A percentile compares a stretch with the other conserved stretches of the same genome.
phyloP scores from a whole-genome alignment of 2,329 filamentous ascomycete genomes.

The Trichoderma aggressivum region DNA sequence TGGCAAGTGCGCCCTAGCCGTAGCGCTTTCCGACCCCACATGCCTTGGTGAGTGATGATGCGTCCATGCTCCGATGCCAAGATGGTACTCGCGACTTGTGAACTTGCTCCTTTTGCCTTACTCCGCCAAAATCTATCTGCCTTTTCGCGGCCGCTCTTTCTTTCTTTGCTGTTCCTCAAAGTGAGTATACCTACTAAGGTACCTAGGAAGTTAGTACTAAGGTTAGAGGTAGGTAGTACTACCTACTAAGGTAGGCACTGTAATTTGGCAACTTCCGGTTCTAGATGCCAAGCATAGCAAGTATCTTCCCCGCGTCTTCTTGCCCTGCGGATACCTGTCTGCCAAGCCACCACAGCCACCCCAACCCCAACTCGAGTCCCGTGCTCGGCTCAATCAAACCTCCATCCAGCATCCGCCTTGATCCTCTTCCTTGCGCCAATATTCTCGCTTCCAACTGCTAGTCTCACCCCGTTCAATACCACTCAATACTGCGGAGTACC shows the following conservation, averaged over 20 bases:
- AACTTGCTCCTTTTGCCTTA: background rate
- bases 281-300: background rate
- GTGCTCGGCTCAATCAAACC: background rate
- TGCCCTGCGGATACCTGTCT: background rate
- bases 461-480: background rate
- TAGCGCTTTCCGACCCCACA: background rate
- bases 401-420: background rate
- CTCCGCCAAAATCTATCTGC: background rate
- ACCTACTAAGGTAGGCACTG: too few relatives aligned
- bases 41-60: background rate
- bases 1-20: background rate
- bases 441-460: background rate
- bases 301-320: background rate
- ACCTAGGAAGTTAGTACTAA: too few relatives aligned
- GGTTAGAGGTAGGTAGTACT: too few relatives aligned
- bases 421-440: background rate
- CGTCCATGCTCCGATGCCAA: background rate
- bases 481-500: background rate
- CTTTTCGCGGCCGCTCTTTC: background rate
- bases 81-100: background rate
- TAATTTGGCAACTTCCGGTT: background rate
- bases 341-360: conserved; percentile 1
- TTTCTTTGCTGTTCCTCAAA: background rate
- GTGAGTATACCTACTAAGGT: too few relatives aligned
- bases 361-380: background rate